Evolutionary conservation across 495 filamentous ascomycete genomes (phyloP).

Genomic region (Hypoxylon lienhwacheense): DNA sequence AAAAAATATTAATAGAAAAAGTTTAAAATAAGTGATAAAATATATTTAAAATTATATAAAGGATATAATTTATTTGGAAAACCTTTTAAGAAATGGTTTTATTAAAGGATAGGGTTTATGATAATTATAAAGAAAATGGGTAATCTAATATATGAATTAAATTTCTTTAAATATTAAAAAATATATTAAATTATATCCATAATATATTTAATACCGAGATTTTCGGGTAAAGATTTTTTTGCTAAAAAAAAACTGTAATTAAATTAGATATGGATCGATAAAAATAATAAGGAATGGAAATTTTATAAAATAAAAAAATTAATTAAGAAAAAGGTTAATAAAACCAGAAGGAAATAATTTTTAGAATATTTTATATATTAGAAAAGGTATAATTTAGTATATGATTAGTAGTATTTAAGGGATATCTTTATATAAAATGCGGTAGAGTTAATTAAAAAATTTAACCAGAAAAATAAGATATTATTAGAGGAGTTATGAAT

Average conservation of each 20-base stretch:
- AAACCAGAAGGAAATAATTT: too few species aligned
- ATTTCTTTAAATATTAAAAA: background rate
- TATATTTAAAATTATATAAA: constrained; percentile 3
- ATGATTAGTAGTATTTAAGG: background rate
- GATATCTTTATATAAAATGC: background rate
- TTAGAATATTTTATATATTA: background rate
- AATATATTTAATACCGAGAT: background rate
- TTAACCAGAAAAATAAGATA: too few species aligned
- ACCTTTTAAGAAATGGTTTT: background rate
- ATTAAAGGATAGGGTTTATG: background rate
- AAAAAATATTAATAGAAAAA: background rate
- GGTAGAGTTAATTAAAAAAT: background rate
- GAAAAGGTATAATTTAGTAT: background rate
- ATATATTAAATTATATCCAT: background rate
- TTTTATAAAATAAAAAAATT: too few species aligned
- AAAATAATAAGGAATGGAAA: too few species aligned
- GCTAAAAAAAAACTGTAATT: too few species aligned
- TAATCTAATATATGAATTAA: background rate
- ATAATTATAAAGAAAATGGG: background rate
- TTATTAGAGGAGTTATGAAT: too few species aligned
- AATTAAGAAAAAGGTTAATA: too few species aligned
- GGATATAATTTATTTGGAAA: constrained; percentile 4
- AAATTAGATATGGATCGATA: too few species aligned
- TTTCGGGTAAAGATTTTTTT: background rate
- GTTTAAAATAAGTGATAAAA: background rate